Base-by-base conservation (phyloP, 1,139 yeast species). In the Scheffersomyces cryptocercus region DNA sequence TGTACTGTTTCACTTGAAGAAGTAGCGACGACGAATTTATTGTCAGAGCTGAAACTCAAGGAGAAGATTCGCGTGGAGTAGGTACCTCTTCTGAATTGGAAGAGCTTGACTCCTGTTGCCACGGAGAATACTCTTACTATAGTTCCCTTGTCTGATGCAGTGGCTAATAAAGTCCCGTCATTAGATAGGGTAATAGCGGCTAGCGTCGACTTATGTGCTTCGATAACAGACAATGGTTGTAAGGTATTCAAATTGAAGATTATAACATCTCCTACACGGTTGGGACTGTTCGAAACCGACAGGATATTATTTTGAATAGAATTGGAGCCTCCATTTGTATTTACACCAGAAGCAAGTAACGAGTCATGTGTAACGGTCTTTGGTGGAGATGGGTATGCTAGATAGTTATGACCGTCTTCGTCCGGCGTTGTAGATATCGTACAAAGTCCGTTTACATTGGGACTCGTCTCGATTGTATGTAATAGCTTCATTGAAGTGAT, bases 91-190 rank as follows among this genome's bases (percentile, higher is more conserved):
- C 99, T 76, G 64, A 93, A 93, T 63, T 93, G 98, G 59, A 82
- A 89, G 40, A 91, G 67, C 57, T 91, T 88, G 15, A 81, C 76
- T 0, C 97, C 98, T 0, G 88, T 79, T 26, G 85, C 86, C 1
- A 89, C 89, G n/a, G 85, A 76, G 58, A 93, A 93, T 2, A 93
- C 88, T 45, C 99, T 73, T 2, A 93, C 82, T 37, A 93, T 89
- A 0, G 99, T 93, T 4, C 99, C 99, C 60, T 90, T 90, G 52
- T 89, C 96, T 13, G 97, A 88, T 1, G 98, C 97, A 0, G 98
- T 90, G 1, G 98, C 97, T 39, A 93, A 70, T 39, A 89, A 64
- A 0, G 84, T 73, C 1, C 99, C 99, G 59, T 90, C 96, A 37
- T 75, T 72, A 51, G 93, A 88, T 43, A 93, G 70, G 1, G 90